phyloP scores from a whole-genome alignment of 352 stramenopile species.

The Pythium aphanidermatum region DNA sequence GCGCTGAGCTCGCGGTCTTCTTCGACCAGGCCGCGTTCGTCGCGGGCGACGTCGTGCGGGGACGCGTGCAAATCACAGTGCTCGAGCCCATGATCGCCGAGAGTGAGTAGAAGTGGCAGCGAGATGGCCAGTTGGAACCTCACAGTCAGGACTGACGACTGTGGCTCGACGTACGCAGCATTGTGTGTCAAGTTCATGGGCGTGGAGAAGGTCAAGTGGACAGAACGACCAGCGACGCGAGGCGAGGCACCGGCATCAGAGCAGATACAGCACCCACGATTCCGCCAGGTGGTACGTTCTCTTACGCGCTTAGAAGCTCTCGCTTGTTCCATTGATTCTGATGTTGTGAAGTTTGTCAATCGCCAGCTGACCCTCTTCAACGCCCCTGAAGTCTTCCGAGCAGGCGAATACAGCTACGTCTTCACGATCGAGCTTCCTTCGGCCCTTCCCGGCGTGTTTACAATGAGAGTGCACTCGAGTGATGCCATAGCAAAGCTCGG shows the following conservation, averaged over 20 bases:
- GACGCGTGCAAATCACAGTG: slow-evolving; percentile 41
- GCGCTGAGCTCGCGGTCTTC: slow-evolving; percentile 40
- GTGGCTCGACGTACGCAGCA: slow-evolving; percentile 19
- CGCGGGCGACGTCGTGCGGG: slow-evolving; percentile 42
- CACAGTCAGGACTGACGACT: neutral
- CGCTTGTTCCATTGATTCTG: neutral
- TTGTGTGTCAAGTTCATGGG: slow-evolving; percentile 48
- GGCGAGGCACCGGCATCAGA: neutral
- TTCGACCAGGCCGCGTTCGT: slow-evolving; percentile 46
- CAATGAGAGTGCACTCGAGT: slow-evolving; percentile 12
- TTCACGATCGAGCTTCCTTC: slow-evolving; percentile 28
- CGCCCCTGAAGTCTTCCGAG: slow-evolving; percentile 6
- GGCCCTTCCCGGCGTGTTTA: slow-evolving; percentile 21
- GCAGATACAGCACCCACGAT: slow-evolving; percentile 15
- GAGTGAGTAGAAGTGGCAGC: slow-evolving; percentile 18
- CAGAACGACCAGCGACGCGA: slow-evolving; percentile 9
- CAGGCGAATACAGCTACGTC: slow-evolving; percentile 23
- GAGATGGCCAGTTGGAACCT: too few relatives aligned
- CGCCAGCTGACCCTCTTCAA: slow-evolving; percentile 4
- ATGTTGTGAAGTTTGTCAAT: neutral
- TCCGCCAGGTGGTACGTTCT: slow-evolving; percentile 14
- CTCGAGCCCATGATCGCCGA: slow-evolving; percentile 43
- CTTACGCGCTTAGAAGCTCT: neutral
- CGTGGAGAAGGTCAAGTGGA: slow-evolving; percentile 58
- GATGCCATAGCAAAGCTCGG: slow-evolving; percentile 8